Base-by-base conservation (phyloP, 202 grass and related monocot genomes). In the Digitaria exilis region DNA sequence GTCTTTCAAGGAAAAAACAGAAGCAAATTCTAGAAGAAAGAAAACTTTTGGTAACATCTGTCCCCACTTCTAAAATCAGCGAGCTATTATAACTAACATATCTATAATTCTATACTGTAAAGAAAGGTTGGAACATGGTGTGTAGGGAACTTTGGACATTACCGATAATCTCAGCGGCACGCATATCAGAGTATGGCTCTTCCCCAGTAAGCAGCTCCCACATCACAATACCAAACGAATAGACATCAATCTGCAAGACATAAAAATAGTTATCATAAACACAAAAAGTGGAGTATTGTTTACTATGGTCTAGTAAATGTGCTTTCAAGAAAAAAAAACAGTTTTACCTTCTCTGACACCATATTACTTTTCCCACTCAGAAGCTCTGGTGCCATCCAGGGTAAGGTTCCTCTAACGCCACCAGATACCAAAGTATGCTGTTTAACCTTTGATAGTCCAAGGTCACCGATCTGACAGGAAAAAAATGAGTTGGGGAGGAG, bases 371-470 rank as follows among this genome's bases (percentile, higher is more conserved):
- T 97, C 57, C 84, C 90, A 93, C 87, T 95, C 42, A 97, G 80
- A 86, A 97, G 95, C 76, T 97, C 95, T 17, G 95, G 92, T 39
- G 95, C 95, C 95, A 97, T 97, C 95, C 95, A 97, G 66, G 95
- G 95, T 86, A 97, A 93, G 57, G 95, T 97, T 85, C 95, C 95
- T 76, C 95, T 92, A 25, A 97, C 84, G 80, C 95, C 95, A 82
- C 95, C 95, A 72, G 95, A 97, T 46, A 97, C 95, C 88, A 94
- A 81, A 71, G 95, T 97, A 64, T 97, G 92, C 16, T 97, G 95
- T 79, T 97, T 97, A 49, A 97, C 92, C 88, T 97, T 97, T 73
- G 95, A 97, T 89, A 97, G 72, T 48, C 95, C 95, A 6, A 97
- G 92, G 75, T 97, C 95, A 66, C 95, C 95, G 30, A 97, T 94